Conservation (phyloP, 768 basidiomycete genomes). For the Hericium erinaceus region DNA sequence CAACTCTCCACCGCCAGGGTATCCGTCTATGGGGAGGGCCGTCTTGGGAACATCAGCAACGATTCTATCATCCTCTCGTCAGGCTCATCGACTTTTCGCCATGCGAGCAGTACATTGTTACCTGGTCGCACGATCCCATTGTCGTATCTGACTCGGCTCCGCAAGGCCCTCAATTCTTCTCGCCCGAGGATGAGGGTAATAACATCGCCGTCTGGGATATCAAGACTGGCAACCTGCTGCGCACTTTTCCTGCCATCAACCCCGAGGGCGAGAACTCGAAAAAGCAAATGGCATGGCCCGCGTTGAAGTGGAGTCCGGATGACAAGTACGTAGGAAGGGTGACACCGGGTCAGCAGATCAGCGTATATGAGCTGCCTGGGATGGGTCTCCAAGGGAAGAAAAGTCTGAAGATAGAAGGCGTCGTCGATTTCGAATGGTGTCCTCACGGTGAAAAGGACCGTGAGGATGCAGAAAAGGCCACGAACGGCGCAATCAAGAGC, state of each 20-base stretch:
- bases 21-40: slow-evolving; percentile 93
- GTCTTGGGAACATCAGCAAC: slow-evolving; percentile 80
- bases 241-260: slow-evolving; percentile 73
- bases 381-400: slow-evolving; percentile 96
- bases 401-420: slow-evolving; percentile 93
- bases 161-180: slow-evolving; percentile 80
- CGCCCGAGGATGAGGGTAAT: slow-evolving; percentile 93
- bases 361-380: slow-evolving; percentile 88
- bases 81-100: slow-evolving; percentile 97
- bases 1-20: slow-evolving; percentile 91
- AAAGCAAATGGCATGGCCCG: slow-evolving; percentile 91
- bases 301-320: slow-evolving; percentile 94
- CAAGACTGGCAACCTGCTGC: slow-evolving; percentile 84
- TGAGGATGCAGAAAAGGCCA: slow-evolving; percentile 39
- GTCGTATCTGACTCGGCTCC: slow-evolving; percentile 71
- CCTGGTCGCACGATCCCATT: slow-evolving; percentile 94
- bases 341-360: slow-evolving; percentile 87
- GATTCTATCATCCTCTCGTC: slow-evolving; percentile 92
- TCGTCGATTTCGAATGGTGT: slow-evolving; percentile 98
- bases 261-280: slow-evolving; percentile 54
- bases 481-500: slow-evolving; percentile 27
- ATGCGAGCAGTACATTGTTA: slow-evolving; percentile 92
- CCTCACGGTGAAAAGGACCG: slow-evolving; percentile 85
- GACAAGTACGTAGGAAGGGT: slow-evolving; percentile 90
- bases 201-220: slow-evolving; percentile 98